Percentiles rank a stretch among this genome's conserved stretches.
Evolutionary conservation across 495 filamentous ascomycete species (phyloP).

Genomic region (Poronia punctata): DNA sequence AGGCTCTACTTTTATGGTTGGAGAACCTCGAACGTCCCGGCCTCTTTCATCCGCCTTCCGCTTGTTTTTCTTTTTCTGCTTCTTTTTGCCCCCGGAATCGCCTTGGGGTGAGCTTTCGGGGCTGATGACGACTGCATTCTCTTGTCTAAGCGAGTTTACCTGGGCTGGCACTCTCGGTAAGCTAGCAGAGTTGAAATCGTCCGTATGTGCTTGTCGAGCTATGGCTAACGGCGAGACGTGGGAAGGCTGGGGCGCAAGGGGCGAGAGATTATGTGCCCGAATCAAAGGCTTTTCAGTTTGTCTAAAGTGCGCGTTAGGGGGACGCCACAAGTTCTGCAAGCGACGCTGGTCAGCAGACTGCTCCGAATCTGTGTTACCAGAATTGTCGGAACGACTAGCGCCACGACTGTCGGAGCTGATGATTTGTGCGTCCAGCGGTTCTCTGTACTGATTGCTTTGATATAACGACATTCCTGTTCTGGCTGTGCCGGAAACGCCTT

Average conservation of each 20-base stretch:
- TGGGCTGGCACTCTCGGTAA: conserved; percentile 38
- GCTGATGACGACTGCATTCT: conserved; percentile 33
- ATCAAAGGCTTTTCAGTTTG: conserved; percentile 31
- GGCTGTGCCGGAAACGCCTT: conserved; percentile 5
- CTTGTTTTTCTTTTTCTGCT: conserved; percentile 46
- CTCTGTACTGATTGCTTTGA: conserved; percentile 9
- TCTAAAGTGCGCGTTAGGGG: conserved; percentile 25
- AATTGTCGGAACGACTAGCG: conserved; percentile 35
- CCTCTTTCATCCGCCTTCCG: conserved; percentile 38
- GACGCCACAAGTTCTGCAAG: conserved; percentile 26
- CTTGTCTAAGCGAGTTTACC: conserved; percentile 43
- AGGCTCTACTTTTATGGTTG: conserved; percentile 82
- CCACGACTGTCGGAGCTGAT: conserved; percentile 30
- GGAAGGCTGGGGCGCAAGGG: conserved; percentile 74
- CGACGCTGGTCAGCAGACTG: conserved; percentile 28
- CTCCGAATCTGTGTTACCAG: conserved; percentile 31
- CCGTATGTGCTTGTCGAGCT: conserved; percentile 51
- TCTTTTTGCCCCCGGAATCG: conserved; percentile 27
- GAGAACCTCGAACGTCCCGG: conserved; percentile 34
- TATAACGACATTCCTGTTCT: background rate
- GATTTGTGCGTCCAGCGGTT: conserved; percentile 18
- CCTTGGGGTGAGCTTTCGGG: conserved; percentile 47
- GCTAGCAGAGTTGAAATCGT: conserved; percentile 25
- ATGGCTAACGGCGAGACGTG: conserved; percentile 71
- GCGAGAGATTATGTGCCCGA: conserved; percentile 50